Percentiles rank a stretch among this genome's conserved stretches.
phyloP scores from a whole-genome alignment of 2,329 filamentous ascomycete genomes.

The Hirsutella minnesotensis region DNA sequence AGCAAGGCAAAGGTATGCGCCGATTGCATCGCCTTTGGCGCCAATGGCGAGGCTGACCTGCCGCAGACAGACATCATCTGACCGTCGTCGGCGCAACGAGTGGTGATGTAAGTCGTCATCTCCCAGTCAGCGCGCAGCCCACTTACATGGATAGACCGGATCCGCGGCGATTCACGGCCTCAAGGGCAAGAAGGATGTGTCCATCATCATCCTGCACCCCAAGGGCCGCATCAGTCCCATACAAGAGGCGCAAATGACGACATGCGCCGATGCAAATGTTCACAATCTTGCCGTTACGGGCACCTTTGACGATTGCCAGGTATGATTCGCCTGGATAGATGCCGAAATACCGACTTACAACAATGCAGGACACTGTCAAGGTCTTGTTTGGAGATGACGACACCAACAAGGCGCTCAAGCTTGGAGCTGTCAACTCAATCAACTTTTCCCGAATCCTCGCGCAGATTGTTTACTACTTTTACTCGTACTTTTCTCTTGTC shows the following conservation, averaged over 20 bases:
- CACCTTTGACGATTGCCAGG: not conserved
- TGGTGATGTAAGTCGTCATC: conserved; percentile 39
- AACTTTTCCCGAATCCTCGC: conserved; percentile 93
- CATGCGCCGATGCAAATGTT: conserved; percentile 78
- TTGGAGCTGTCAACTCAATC: conserved; percentile 92
- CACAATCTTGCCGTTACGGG: conserved; percentile 73
- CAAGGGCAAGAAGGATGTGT: conserved; percentile 91
- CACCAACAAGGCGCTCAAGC: conserved; percentile 69
- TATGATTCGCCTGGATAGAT: conserved; percentile 37
- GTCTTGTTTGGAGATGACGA: conserved; percentile 77
- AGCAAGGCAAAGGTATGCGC: conserved; percentile 38
- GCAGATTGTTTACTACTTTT: conserved; percentile 95
- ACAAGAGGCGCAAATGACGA: conserved; percentile 98
- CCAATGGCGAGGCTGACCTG: not conserved
- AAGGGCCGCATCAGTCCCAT: conserved; percentile 76
- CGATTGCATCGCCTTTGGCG: not conserved
- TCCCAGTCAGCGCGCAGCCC: not conserved
- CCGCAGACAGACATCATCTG: conserved; percentile 32
- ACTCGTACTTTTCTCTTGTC: conserved; percentile 77
- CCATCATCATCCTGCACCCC: conserved; percentile 88
- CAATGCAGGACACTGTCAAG: conserved; percentile 71
- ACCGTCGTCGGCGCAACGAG: conserved; percentile 81
- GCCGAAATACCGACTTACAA: not conserved
- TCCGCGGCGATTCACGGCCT: conserved; percentile 94
- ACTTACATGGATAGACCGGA: conserved; percentile 42